Percentiles rank a stretch among this genome's conserved stretches.
Evolutionary conservation across 1,139 yeast species (phyloP).

Genomic region (Saccharomyces hybrid): DNA sequence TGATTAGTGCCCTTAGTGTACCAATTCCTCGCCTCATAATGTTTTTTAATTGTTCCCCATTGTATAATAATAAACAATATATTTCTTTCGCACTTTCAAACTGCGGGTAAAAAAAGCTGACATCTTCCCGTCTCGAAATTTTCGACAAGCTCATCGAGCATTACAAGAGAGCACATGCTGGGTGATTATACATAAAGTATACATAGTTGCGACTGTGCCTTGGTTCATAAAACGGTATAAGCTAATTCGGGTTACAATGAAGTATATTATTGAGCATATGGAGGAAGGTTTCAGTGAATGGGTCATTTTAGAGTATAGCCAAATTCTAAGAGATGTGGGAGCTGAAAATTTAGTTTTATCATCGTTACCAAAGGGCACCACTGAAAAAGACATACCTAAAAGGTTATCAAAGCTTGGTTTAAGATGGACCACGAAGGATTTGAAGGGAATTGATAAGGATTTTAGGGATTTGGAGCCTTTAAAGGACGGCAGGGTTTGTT

Average conservation of each 20-base stretch:
- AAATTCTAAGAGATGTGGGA: conserved; percentile 79
- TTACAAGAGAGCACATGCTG: neutral
- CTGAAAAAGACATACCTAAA: conserved; percentile 58
- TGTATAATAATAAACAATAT: neutral
- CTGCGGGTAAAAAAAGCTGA: neutral
- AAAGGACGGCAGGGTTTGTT: conserved; percentile 51
- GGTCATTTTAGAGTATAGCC: conserved; percentile 83
- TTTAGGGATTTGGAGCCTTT: conserved; percentile 26
- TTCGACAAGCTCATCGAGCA: conserved; percentile 1
- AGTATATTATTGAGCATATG: conserved; percentile 94
- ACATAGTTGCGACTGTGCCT: neutral
- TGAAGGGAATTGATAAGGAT: conserved; percentile 40
- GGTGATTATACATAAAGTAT: neutral
- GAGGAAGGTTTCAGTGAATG: conserved; percentile 95
- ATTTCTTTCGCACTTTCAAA: neutral
- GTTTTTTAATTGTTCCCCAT: neutral
- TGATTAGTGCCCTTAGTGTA: neutral
- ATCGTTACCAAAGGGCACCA: conserved; percentile 61
- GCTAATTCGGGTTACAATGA: conserved; percentile 39
- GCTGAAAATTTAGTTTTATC: conserved; percentile 65
- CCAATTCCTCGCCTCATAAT: neutral
- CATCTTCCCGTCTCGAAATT: neutral
- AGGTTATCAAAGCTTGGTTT: conserved; percentile 55
- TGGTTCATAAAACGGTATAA: neutral
- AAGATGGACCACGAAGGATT: conserved; percentile 76